Conservation (phyloP, 495 filamentous ascomycete species). For the Penicillium verhagenii region DNA sequence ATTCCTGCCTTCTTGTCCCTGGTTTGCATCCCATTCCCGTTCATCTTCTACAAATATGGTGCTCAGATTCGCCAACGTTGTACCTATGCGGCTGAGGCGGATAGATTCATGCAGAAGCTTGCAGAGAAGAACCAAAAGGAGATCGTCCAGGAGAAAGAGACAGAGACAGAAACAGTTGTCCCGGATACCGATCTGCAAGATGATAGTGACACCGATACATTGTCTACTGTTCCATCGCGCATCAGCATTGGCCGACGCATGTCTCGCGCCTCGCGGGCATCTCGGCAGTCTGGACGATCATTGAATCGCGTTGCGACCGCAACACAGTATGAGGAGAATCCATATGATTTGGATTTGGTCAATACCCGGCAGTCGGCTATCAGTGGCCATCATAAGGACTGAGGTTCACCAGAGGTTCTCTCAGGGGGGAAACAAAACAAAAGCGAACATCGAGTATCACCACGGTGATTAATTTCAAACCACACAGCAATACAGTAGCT, state of each 20-base stretch:
- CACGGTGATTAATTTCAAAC: background rate
- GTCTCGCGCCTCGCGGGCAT: constrained; percentile 26
- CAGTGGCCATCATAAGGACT: constrained; percentile 20
- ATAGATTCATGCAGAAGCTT: constrained; percentile 34
- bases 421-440: no score
- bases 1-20: constrained; percentile 73
- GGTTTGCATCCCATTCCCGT: constrained; percentile 69
- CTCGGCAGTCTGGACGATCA: constrained; percentile 30
- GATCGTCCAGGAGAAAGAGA: constrained; percentile 13
- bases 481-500: background rate
- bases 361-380: constrained; percentile 36
- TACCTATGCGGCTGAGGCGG: constrained; percentile 59
- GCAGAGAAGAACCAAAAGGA: constrained; percentile 24
- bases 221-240: constrained; percentile 29
- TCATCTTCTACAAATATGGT: constrained; percentile 72
- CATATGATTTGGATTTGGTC: constrained; percentile 38
- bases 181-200: constrained; percentile 2
- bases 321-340: constrained; percentile 39
- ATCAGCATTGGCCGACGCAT: constrained; percentile 15
- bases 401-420: no score
- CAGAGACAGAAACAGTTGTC: constrained; percentile 1
- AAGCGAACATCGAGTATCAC: background rate
- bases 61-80: constrained; percentile 59
- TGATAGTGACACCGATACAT: constrained; percentile 19
- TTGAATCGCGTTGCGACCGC: constrained; percentile 25